Percentiles rank a stretch among this genome's conserved stretches.
Evolutionary conservation across 1,284 basidiomycete genomes (phyloP).

Genomic region (Tremellales sp.): DNA sequence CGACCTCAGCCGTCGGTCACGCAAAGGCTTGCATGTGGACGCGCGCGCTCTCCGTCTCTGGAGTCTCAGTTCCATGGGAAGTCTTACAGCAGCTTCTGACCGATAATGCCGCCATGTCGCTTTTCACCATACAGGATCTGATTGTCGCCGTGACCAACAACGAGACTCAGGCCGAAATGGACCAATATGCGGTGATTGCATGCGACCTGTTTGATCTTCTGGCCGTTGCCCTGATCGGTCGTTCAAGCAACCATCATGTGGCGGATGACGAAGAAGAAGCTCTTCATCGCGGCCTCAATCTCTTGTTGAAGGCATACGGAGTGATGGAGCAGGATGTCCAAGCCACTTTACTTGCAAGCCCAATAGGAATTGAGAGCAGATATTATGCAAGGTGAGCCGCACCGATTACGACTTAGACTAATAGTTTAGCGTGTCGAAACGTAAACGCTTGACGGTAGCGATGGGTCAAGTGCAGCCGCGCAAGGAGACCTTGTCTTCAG

Average conservation of each 20-base stretch:
- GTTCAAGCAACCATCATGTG: background rate
- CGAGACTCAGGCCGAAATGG: background rate
- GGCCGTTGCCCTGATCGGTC: background rate
- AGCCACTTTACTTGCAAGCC: background rate
- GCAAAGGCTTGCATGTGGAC: constrained; percentile 61
- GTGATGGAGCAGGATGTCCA: background rate
- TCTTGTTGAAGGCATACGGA: background rate
- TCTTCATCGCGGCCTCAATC: too few relatives aligned
- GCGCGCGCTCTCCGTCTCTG: constrained; percentile 61
- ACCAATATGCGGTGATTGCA: background rate
- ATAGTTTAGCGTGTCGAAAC: background rate
- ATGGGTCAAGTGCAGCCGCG: background rate
- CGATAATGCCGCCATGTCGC: background rate
- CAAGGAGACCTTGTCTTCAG: background rate
- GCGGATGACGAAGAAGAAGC: background rate
- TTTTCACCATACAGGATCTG: background rate
- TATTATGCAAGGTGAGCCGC: too few relatives aligned
- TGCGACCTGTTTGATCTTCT: background rate
- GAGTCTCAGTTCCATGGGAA: constrained; percentile 60
- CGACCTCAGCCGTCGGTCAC: constrained; percentile 45
- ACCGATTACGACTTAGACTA: too few relatives aligned
- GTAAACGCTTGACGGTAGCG: background rate
- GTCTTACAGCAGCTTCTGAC: constrained; percentile 2
- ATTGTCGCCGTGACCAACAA: background rate
- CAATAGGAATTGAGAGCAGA: too few relatives aligned